Evolutionary conservation across 257 asterid genomes (phyloP).

Genomic region (Knoxia roxburghii): DNA sequence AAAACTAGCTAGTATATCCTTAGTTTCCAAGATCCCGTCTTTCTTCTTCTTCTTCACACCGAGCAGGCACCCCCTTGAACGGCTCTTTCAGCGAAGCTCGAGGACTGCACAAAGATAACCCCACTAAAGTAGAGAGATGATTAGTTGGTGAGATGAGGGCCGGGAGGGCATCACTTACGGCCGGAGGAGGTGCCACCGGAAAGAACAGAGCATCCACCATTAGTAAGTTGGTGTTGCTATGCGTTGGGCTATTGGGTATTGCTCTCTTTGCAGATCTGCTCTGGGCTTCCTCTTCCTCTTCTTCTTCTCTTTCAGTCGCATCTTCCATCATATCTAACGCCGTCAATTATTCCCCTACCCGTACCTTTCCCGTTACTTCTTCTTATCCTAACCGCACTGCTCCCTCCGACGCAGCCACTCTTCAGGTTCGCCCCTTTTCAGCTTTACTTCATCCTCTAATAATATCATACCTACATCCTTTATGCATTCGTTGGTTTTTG

Average conservation of each 20-base stretch:
- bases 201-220: conserved; percentile 32
- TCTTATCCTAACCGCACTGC: background rate
- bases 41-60: background rate
- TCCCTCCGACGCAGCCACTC: background rate
- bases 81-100: too few species aligned
- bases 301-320: conserved; percentile 30
- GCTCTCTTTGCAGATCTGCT: conserved; percentile 66
- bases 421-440: conserved; percentile 1
- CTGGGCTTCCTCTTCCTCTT: conserved; percentile 52
- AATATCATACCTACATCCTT: background rate
- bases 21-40: background rate
- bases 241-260: conserved; percentile 52
- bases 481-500: background rate
- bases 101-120: too few species aligned
- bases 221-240: conserved; percentile 38
- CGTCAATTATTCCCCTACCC: conserved; percentile 1
- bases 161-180: conserved; percentile 30
- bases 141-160: conserved; percentile 21
- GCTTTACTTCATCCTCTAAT: background rate
- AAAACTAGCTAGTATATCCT: too few species aligned
- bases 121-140: too few species aligned
- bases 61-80: too few species aligned
- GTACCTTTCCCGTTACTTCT: conserved; percentile 26
- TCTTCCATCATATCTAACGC: conserved; percentile 14
- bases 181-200: background rate